Evolutionary conservation across 345 rosid species (phyloP), one percentile per base, ranked within the genome.

Genomic region (Salix viminalis): DNA sequence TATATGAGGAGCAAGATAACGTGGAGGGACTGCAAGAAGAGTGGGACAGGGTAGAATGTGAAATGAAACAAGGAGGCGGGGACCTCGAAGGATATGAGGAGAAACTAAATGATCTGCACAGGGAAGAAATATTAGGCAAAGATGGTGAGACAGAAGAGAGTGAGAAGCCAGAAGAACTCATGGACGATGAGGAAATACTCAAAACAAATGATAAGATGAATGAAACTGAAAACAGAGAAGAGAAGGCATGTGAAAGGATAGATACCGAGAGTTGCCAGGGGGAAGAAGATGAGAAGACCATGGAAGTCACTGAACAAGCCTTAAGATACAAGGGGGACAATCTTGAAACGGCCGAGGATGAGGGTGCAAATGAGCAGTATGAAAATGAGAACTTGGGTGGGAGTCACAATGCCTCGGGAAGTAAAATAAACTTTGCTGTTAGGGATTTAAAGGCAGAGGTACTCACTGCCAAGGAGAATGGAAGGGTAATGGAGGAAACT

Each of bases 191-290:
- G 19, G 44, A 75, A 18, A 34, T 56, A 34, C n/a, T 77, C 37
- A 65, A 77, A 62, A 77, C 66, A 67, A 46, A 54, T 48, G 37
- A 28, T 75, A 58, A 19, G 72, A 73, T 36, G 41, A 76, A 65
- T 60, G 80, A 71, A 71, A 76, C 30, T 36, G 75, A 66, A 39
- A 54, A 18, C n/a, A 66, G 30, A 30, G 30, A 14, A 54, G 79
- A 70, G 28, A 46, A 34, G 5, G 42, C 24, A 39, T 15, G 11
- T 39, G 75, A 74, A 73, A 11, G 10, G 50, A 21, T 6, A 46
- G 77, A 76, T 14, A 39, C 73, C 46, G 75, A 80, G 81, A 83
- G 81, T 83, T 80, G 81, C 65, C 83, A 77, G 67, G 73, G 36
- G 58, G 75, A 78, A 76, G 86, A 79, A 75, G 83, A 67, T 72